Conservation (phyloP, 2,329 filamentous ascomycete genomes). For the Harringtonia lauricola region DNA sequence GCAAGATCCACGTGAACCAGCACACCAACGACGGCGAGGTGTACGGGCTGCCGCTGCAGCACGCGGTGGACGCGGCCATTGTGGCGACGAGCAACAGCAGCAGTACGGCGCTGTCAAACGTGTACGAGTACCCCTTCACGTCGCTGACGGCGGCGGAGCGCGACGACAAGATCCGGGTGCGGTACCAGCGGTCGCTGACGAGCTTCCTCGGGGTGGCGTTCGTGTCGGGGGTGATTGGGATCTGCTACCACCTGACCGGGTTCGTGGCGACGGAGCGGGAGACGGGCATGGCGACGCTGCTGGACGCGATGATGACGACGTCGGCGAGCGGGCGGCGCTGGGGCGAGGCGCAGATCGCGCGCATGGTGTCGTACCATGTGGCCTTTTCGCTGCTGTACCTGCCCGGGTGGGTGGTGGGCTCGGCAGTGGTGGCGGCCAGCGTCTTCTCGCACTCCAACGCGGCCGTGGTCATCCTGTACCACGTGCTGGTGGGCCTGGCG, state of each 20-base stretch:
- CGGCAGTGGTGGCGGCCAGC: constrained; percentile 48
- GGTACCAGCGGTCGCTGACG: constrained; percentile 64
- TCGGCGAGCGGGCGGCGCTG: constrained; percentile 41
- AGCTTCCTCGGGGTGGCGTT: constrained; percentile 70
- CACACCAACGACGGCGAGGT: constrained; percentile 63
- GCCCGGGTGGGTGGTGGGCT: constrained; percentile 73
- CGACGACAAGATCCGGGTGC: constrained; percentile 49
- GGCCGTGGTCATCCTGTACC: constrained; percentile 60
- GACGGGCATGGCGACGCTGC: constrained; percentile 73
- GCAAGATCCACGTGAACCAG: constrained; percentile 51
- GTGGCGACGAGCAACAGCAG: constrained; percentile 29
- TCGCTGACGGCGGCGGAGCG: constrained; percentile 57
- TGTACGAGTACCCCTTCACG: constrained; percentile 66
- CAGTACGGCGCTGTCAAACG: constrained; percentile 11
- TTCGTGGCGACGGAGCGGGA: constrained; percentile 80
- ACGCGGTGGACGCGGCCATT: constrained; percentile 66
- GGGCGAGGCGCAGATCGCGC: constrained; percentile 60
- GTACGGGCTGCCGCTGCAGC: constrained; percentile 66
- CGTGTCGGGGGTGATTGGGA: constrained; percentile 66
- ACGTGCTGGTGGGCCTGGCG: constrained; percentile 65
- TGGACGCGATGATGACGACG: constrained; percentile 87
- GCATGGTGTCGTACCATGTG: constrained; percentile 69
- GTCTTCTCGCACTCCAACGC: constrained; percentile 55
- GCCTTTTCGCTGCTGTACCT: constrained; percentile 72
- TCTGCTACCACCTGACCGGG: constrained; percentile 80